Evolutionary conservation across 257 asterid species (phyloP).

Genomic region (Nicotiana paniculata): DNA sequence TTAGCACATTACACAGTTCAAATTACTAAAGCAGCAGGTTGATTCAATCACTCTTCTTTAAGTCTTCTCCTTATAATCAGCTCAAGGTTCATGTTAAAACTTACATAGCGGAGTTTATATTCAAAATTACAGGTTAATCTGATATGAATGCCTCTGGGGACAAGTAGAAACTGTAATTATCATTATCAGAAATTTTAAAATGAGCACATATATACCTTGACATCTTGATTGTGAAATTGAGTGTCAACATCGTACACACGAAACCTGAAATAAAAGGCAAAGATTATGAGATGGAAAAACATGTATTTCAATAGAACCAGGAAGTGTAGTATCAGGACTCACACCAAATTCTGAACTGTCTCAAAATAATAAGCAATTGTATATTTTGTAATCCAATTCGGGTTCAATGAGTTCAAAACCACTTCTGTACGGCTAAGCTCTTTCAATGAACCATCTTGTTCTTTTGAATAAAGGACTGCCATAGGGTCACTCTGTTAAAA

Average conservation of each 20-base stretch:
- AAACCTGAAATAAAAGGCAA: constrained; percentile 48
- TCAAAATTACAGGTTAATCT: not conserved
- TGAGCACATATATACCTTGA: constrained; percentile 47
- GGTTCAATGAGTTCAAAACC: constrained; percentile 78
- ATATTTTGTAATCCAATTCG: constrained; percentile 81
- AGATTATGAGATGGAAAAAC: constrained; percentile 8
- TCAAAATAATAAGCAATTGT: constrained; percentile 78
- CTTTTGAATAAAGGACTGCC: constrained; percentile 68
- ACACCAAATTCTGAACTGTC: constrained; percentile 90
- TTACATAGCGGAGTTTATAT: not conserved
- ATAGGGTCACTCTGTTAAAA: constrained; percentile 91
- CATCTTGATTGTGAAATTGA: constrained; percentile 65
- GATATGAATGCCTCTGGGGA: not conserved
- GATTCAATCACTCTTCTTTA: not conserved
- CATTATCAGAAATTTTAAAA: not conserved
- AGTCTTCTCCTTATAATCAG: not conserved
- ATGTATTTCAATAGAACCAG: constrained; percentile 9
- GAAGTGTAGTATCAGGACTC: constrained; percentile 39
- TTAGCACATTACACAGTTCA: not conserved
- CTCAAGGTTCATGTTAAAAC: not conserved
- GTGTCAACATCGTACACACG: constrained; percentile 88
- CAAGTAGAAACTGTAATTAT: not conserved
- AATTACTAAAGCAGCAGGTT: not conserved
- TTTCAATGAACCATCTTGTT: constrained; percentile 68
- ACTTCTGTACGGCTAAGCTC: constrained; percentile 98